Evolutionary conservation across 495 filamentous ascomycete species (phyloP).

Genomic region (Daldinia childiae): DNA sequence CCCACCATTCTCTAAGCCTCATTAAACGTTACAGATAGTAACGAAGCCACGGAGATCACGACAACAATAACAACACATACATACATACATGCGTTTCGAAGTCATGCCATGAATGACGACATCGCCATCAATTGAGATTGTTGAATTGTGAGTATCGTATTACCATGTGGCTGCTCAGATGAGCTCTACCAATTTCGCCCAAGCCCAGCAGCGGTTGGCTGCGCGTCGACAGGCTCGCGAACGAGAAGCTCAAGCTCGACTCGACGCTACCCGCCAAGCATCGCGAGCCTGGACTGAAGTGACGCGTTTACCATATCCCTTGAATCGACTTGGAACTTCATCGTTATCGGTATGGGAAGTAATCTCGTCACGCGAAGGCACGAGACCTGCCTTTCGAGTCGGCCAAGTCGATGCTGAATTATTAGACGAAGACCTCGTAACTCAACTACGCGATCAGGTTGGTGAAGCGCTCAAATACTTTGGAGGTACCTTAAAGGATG

Average conservation of each 20-base stretch:
- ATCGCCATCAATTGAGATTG: neutral
- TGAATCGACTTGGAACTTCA: conserved; percentile 66
- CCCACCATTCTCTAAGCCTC: conserved; percentile 38
- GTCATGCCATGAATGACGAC: conserved; percentile 25
- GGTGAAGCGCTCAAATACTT: conserved; percentile 91
- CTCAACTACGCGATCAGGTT: conserved; percentile 84
- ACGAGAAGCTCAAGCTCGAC: conserved; percentile 64
- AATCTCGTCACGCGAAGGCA: conserved; percentile 79
- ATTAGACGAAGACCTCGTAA: conserved; percentile 91
- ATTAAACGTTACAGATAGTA: conserved; percentile 34
- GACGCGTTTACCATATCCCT: conserved; percentile 70
- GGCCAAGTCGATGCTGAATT: conserved; percentile 97
- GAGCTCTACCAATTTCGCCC: conserved; percentile 81
- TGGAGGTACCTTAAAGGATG: conserved; percentile 72
- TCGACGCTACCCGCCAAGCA: conserved; percentile 64
- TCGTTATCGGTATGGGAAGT: conserved; percentile 72
- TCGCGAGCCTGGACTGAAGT: conserved; percentile 66
- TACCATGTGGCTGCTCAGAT: conserved; percentile 56
- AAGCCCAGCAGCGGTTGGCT: conserved; percentile 82
- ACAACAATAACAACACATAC: conserved; percentile 11
- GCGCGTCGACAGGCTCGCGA: conserved; percentile 80
- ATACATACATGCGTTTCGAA: conserved; percentile 5
- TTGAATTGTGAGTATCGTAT: conserved; percentile 10
- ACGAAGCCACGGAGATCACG: neutral
- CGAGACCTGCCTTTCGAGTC: conserved; percentile 86